phyloP scores from a whole-genome alignment of 495 filamentous ascomycete species.

The Aspergillus nanangensis region DNA sequence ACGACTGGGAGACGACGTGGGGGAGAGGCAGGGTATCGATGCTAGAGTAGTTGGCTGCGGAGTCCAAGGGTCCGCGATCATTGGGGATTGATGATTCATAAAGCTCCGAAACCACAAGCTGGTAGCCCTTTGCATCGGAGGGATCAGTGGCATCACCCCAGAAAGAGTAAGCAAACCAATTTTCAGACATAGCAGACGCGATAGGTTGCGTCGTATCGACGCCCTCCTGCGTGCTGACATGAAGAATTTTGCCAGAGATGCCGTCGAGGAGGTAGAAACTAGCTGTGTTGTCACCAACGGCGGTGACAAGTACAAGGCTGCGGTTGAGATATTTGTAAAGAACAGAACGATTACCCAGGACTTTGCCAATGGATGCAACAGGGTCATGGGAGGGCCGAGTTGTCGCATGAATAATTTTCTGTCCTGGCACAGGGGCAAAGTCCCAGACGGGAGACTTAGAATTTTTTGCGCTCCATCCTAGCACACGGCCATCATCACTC shows the following conservation, averaged over 20 bases:
- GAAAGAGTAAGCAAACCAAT: constrained; percentile 94
- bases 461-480: constrained; percentile 50
- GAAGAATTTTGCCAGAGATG: constrained; percentile 73
- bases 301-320: constrained; percentile 76
- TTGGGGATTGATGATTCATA: constrained; percentile 82
- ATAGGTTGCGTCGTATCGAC: constrained; percentile 76
- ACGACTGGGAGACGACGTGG: constrained; percentile 72
- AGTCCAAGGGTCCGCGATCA: constrained; percentile 75
- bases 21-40: constrained; percentile 58
- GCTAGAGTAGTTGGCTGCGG: constrained; percentile 66
- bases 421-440: constrained; percentile 62
- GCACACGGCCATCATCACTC: constrained; percentile 54
- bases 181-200: constrained; percentile 75
- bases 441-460: constrained; percentile 61
- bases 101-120: constrained; percentile 81
- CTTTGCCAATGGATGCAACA: constrained; percentile 90
- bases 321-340: constrained; percentile 96
- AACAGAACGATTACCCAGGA: constrained; percentile 84
- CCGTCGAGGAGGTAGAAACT: constrained; percentile 83
- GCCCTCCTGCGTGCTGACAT: constrained; percentile 63
- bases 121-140: constrained; percentile 72
- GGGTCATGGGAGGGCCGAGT: constrained; percentile 73
- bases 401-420: constrained; percentile 63
- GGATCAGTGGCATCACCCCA: constrained; percentile 53
- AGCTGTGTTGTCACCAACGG: constrained; percentile 55